phyloP scores from a whole-genome alignment of 1,284 basidiomycete species.

The Tilletia walkeri region DNA sequence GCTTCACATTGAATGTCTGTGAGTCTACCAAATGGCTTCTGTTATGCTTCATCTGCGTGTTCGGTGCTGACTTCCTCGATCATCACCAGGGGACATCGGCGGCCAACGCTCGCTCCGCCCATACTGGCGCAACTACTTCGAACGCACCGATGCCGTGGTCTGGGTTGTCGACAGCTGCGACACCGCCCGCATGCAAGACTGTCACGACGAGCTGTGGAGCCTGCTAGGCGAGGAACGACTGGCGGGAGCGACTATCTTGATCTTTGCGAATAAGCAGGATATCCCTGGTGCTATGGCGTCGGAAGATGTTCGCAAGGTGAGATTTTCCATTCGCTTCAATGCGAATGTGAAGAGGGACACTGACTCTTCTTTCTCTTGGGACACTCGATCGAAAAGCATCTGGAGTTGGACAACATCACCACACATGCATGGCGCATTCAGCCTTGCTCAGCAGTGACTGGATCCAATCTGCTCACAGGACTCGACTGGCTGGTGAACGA shows the following conservation, averaged over 20 bases:
- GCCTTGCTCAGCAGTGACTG: slow-evolving; percentile 87
- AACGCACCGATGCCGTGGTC: slow-evolving; percentile 94
- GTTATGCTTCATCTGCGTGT: neutral
- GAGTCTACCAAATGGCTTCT: slow-evolving; percentile 49
- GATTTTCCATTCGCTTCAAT: slow-evolving; percentile 45
- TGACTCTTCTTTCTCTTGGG: neutral
- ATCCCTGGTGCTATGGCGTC: slow-evolving; percentile 79
- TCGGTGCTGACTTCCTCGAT: neutral
- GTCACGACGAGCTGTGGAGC: slow-evolving; percentile 78
- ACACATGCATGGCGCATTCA: slow-evolving; percentile 88
- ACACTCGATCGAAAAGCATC: slow-evolving; percentile 17
- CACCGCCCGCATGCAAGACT: slow-evolving; percentile 81
- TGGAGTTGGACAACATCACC: slow-evolving; percentile 62
- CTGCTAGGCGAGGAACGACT: slow-evolving; percentile 90
- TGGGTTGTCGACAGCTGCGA: slow-evolving; percentile 99
- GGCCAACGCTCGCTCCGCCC: slow-evolving; percentile 91
- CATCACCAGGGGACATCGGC: slow-evolving; percentile 83
- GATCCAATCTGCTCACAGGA: slow-evolving; percentile 76
- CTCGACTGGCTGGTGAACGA: slow-evolving; percentile 93
- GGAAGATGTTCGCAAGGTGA: slow-evolving; percentile 76
- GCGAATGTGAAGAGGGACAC: no score
- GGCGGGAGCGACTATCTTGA: slow-evolving; percentile 86
- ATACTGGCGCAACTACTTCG: slow-evolving; percentile 99
- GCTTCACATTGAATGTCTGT: slow-evolving; percentile 93
- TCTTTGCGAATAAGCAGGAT: slow-evolving; percentile 99